Percentiles rank a stretch among this genome's conserved stretches.
phyloP scores from a whole-genome alignment of 2,329 filamentous ascomycete genomes.

The Pseudodiploospora longispora region DNA sequence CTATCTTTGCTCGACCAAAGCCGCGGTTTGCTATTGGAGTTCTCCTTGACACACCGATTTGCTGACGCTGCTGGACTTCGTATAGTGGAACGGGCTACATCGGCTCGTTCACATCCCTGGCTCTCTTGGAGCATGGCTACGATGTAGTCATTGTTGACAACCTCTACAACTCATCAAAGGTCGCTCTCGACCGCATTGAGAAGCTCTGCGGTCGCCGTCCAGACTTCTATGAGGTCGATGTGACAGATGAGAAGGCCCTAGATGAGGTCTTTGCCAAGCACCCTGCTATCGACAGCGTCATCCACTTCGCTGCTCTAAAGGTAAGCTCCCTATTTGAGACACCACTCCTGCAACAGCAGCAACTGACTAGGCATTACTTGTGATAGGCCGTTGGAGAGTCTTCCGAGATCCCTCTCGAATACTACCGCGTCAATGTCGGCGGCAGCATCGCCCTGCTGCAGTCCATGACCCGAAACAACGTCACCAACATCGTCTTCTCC shows the following conservation, averaged over 20 bases:
- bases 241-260: slow-evolving; percentile 76
- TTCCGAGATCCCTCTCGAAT: slow-evolving; percentile 86
- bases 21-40: no score
- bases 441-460: slow-evolving; percentile 82
- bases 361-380: slow-evolving; percentile 9
- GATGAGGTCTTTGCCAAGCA: slow-evolving; percentile 84
- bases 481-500: slow-evolving; percentile 96
- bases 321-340: slow-evolving; percentile 34
- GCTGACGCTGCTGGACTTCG: no score
- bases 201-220: slow-evolving; percentile 84
- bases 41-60: no score
- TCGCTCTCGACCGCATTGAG: slow-evolving; percentile 91
- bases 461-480: slow-evolving; percentile 82
- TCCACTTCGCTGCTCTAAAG: slow-evolving; percentile 98
- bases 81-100: slow-evolving; percentile 95
- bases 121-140: slow-evolving; percentile 89
- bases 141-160: slow-evolving; percentile 95
- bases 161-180: slow-evolving; percentile 91
- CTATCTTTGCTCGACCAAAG: no score
- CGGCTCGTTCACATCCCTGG: slow-evolving; percentile 90
- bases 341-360: slow-evolving; percentile 1
- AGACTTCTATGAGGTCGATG: slow-evolving; percentile 74
- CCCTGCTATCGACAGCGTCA: slow-evolving; percentile 93
- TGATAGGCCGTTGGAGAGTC: slow-evolving; percentile 88
- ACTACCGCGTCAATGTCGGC: slow-evolving; percentile 94